These are phyloP conservation scores for Ogataea philodendri DNA, from an alignment of 805 yeast genomes.

Conservation along the genomic window DNA sequence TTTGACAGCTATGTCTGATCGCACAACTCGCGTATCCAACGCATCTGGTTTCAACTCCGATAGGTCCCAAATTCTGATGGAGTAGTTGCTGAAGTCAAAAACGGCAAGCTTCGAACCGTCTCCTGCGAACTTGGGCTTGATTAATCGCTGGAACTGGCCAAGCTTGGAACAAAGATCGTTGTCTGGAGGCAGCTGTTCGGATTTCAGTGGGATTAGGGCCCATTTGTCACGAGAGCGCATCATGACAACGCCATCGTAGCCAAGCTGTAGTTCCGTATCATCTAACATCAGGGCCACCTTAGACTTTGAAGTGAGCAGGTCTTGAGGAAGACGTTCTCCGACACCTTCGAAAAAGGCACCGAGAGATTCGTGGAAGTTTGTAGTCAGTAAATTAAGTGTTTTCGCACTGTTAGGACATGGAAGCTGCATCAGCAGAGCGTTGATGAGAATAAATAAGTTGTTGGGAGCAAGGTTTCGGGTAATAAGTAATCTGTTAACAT, in stretches of 20 bases:
- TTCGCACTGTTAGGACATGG: conserved; percentile 13
- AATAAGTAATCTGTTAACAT: conserved; percentile 24
- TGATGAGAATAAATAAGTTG: conserved; percentile 19
- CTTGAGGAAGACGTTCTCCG: conserved; percentile 10
- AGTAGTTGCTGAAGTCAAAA: conserved; percentile 19
- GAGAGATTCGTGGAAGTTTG: conserved; percentile 18
- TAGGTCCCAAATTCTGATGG: conserved; percentile 26
- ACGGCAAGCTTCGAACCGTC: conserved; percentile 21
- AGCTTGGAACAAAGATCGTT: not conserved
- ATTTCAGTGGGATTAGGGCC: conserved; percentile 19
- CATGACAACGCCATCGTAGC: conserved; percentile 23
- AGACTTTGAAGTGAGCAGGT: conserved; percentile 13
- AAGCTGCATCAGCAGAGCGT: conserved; percentile 16
- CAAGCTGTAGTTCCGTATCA: conserved; percentile 16
- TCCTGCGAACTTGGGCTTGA: conserved; percentile 21
- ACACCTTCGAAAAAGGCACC: conserved; percentile 13
- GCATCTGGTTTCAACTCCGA: conserved; percentile 5
- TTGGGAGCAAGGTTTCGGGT: conserved; percentile 7
- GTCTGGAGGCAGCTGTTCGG: not conserved
- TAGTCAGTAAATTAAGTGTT: conserved; percentile 23
- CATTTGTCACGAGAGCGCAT: conserved; percentile 16
- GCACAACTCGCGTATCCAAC: conserved; percentile 17
- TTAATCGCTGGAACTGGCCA: conserved; percentile 2
- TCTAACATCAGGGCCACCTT: conserved; percentile 20
- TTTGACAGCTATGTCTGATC: conserved; percentile 25